Conservation (phyloP, 257 asterid genomes). For the Solanum medicagineum region DNA sequence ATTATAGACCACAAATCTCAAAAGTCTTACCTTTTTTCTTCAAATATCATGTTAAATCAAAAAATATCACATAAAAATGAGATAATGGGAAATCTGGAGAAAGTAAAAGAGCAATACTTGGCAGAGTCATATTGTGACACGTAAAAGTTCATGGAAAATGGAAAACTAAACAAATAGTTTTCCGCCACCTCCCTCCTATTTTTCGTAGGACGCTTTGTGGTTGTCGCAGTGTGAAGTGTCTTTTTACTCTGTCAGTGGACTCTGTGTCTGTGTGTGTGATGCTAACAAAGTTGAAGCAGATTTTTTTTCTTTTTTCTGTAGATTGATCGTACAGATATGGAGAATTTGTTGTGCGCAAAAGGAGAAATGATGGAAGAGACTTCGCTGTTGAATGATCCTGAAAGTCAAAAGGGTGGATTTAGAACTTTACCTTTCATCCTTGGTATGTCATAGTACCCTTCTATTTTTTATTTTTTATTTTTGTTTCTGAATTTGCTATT, state of each 20-base stretch:
- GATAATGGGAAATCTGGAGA: too few species aligned
- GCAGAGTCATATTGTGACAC: too few species aligned
- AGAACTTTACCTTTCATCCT: conserved; percentile 60
- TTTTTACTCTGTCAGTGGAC: not conserved
- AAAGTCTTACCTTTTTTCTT: too few species aligned
- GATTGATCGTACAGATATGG: not conserved
- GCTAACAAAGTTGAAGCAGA: not conserved
- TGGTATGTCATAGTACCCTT: conserved; percentile 11
- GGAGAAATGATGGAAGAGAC: not conserved
- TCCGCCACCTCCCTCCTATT: too few species aligned
- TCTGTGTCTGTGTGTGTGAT: not conserved
- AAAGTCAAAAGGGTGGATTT: conserved; percentile 51
- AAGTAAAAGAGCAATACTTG: too few species aligned
- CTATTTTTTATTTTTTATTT: not conserved
- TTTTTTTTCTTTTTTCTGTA: not conserved
- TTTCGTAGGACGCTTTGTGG: not conserved
- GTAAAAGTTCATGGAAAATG: too few species aligned
- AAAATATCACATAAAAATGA: too few species aligned
- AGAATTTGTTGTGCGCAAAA: not conserved
- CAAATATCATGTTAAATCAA: too few species aligned
- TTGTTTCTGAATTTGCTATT: not conserved
- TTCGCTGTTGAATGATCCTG: not conserved
- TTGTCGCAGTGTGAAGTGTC: not conserved
- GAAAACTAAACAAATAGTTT: too few species aligned
- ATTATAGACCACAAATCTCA: too few species aligned